These are phyloP conservation scores for Paramecium pentaurelia DNA, from an alignment of 73 alveolate species.

Conservation along the genomic window DNA sequence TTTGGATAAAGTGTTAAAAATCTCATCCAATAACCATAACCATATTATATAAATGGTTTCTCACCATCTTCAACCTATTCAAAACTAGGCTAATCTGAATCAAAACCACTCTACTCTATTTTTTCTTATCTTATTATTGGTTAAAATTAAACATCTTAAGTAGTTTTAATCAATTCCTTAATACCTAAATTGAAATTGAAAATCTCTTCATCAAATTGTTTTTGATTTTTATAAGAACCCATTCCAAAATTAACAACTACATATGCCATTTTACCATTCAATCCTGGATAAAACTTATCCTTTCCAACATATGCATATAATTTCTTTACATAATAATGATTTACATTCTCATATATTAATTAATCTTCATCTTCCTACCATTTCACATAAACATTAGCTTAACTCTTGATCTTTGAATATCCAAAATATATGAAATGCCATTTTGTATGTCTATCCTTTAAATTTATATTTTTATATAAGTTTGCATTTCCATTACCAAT, in stretches of 20 bases:
- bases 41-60: neutral
- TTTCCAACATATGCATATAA: constrained; percentile 9
- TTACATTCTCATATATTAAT: neutral
- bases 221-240: neutral
- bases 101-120: neutral
- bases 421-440: constrained; percentile 31
- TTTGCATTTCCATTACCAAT: constrained; percentile 43
- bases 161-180: neutral
- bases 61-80: neutral
- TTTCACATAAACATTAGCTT: constrained; percentile 10
- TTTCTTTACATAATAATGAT: neutral
- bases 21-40: constrained; percentile 50
- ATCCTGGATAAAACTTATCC: constrained; percentile 20
- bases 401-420: neutral
- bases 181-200: neutral
- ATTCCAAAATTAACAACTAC: neutral
- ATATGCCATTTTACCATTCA: constrained; percentile 17
- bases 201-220: neutral
- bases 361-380: neutral
- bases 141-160: neutral
- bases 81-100: neutral
- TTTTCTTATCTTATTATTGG: neutral
- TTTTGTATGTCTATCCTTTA: neutral
- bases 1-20: constrained; percentile 18
- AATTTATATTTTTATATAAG: constrained; percentile 9